Evolutionary conservation across 208 protist genomes (phyloP).

Genomic region (Naegleria fowleri): DNA sequence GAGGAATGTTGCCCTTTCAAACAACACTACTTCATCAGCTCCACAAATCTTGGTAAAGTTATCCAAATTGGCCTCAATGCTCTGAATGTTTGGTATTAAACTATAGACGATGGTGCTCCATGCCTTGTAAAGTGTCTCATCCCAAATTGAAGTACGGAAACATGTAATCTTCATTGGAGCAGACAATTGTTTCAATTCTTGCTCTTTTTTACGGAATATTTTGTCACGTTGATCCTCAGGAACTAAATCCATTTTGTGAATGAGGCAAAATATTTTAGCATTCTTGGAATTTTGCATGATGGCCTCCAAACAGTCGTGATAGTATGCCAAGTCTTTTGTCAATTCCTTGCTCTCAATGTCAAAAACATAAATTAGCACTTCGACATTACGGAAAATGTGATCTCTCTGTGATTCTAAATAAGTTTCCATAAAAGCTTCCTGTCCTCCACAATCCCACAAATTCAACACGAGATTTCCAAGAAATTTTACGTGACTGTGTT

Average conservation of each 20-base stretch:
- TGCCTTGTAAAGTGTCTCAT: conserved; percentile 93
- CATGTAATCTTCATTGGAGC: conserved; percentile 74
- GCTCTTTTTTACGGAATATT: conserved; percentile 50
- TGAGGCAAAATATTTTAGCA: conserved; percentile 94
- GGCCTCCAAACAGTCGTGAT: conserved; percentile 84
- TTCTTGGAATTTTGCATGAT: conserved; percentile 87
- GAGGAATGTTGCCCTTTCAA: conserved; percentile 94
- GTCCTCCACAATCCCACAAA: conserved; percentile 98
- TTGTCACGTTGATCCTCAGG: conserved; percentile 41
- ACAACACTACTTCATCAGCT: conserved; percentile 94
- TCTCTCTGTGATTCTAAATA: conserved; percentile 94
- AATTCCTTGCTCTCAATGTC: conserved; percentile 74
- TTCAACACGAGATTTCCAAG: conserved; percentile 97
- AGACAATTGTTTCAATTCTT: conserved; percentile 57
- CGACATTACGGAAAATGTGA: conserved; percentile 96
- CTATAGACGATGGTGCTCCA: conserved; percentile 89
- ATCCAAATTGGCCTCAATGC: conserved; percentile 78
- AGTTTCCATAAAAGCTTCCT: conserved; percentile 92
- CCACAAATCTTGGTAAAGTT: conserved; percentile 85
- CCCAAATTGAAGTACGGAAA: conserved; percentile 97
- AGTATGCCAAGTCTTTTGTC: conserved; percentile 87
- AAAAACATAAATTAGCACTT: conserved; percentile 98
- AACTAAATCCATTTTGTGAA: conserved; percentile 98
- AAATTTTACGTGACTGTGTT: conserved; percentile 96
- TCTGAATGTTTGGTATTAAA: conserved; percentile 88